Conservation (phyloP, 1,284 basidiomycete species). For the Irpex sp. region DNA sequence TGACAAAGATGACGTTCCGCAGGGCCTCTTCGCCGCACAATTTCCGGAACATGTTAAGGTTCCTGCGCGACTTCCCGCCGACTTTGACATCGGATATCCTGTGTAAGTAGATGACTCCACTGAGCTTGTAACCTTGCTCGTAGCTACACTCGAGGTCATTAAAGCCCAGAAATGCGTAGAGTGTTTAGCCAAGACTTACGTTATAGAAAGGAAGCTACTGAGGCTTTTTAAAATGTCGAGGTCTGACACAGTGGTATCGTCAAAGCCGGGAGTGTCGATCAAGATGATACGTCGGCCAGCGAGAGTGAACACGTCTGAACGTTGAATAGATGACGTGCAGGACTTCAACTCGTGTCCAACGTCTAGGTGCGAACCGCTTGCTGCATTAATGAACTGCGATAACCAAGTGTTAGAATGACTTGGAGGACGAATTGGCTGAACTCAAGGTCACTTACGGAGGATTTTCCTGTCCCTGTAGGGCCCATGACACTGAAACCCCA, state of each 20-base stretch:
- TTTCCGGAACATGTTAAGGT: slow-evolving; percentile 44
- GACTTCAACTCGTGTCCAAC: slow-evolving; percentile 30
- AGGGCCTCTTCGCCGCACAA: slow-evolving; percentile 45
- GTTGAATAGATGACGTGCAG: slow-evolving; percentile 19
- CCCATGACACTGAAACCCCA: slow-evolving; percentile 19
- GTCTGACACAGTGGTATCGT: slow-evolving; percentile 18
- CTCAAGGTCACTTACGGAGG: slow-evolving; percentile 14
- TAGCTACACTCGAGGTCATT: slow-evolving; percentile 26
- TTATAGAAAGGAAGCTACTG: slow-evolving; percentile 7
- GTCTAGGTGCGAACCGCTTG: slow-evolving; percentile 27
- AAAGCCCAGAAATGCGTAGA: neutral
- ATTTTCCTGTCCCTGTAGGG: slow-evolving; percentile 22
- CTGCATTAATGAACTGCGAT: slow-evolving; percentile 34
- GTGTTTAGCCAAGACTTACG: slow-evolving; percentile 8
- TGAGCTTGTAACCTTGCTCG: slow-evolving; percentile 33
- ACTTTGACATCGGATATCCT: slow-evolving; percentile 49
- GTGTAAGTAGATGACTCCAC: slow-evolving; percentile 51
- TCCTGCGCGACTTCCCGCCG: slow-evolving; percentile 44
- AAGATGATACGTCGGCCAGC: slow-evolving; percentile 8
- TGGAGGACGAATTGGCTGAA: neutral
- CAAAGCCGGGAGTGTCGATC: slow-evolving; percentile 22
- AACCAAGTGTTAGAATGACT: neutral
- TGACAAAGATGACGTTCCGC: slow-evolving; percentile 44
- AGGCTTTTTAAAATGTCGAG: slow-evolving; percentile 17
- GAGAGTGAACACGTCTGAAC: slow-evolving; percentile 7